Conservation (phyloP, 441 rosid genomes). For the Pelargonium cotyledonis region DNA sequence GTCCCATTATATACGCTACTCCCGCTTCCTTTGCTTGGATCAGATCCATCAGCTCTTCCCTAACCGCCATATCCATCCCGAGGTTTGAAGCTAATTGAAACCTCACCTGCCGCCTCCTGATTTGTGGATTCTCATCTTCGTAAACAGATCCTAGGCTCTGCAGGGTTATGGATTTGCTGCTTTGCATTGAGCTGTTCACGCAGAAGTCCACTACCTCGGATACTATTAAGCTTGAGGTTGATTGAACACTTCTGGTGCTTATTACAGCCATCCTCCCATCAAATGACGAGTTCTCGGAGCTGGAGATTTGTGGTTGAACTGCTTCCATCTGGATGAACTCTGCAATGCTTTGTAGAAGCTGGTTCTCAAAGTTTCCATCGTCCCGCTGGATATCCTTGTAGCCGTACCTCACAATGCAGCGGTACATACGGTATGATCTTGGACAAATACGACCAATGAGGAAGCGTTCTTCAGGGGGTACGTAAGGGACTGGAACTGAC, state of each 20-base stretch:
- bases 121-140: slow-evolving; percentile 51
- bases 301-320: slow-evolving; percentile 50
- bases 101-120: slow-evolving; percentile 58
- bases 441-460: slow-evolving; percentile 94
- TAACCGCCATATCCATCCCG: slow-evolving; percentile 62
- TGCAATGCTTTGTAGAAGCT: slow-evolving; percentile 76
- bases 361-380: slow-evolving; percentile 74
- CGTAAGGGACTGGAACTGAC: slow-evolving; percentile 88
- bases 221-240: slow-evolving; percentile 41
- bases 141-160: slow-evolving; percentile 59
- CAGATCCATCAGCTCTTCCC: slow-evolving; percentile 76
- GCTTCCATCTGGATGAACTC: slow-evolving; percentile 98
- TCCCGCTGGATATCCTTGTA: slow-evolving; percentile 79
- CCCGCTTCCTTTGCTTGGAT: slow-evolving; percentile 83
- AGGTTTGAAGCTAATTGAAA: slow-evolving; percentile 48
- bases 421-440: slow-evolving; percentile 83
- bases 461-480: slow-evolving; percentile 80
- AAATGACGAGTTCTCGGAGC: slow-evolving; percentile 51
- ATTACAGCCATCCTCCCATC: slow-evolving; percentile 96
- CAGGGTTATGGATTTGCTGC: slow-evolving; percentile 63
- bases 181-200: slow-evolving; percentile 39
- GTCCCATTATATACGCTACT: slow-evolving; percentile 86
- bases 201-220: slow-evolving; percentile 45
- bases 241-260: slow-evolving; percentile 49
- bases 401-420: slow-evolving; percentile 90